phyloP scores from a whole-genome alignment of 345 rosid species.

The Brassica rapa region DNA sequence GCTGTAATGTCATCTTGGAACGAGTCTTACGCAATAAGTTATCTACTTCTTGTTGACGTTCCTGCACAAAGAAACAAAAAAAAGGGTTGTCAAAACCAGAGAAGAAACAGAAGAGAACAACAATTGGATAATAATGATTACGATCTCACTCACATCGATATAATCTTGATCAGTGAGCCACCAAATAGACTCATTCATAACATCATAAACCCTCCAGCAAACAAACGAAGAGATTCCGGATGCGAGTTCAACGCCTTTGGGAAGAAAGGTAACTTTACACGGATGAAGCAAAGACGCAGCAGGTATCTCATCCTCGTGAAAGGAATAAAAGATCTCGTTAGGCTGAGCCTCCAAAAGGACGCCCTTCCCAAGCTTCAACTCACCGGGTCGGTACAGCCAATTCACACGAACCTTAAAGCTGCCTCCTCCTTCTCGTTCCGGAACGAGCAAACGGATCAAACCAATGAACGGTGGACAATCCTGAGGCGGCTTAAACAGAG shows the following conservation, averaged over 20 bases:
- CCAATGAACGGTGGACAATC: constrained; percentile 96
- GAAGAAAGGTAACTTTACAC: constrained; percentile 94
- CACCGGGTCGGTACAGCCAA: constrained; percentile 90
- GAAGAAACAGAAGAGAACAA: background rate
- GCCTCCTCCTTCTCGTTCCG: constrained; percentile 59
- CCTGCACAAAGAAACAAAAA: constrained; percentile 39
- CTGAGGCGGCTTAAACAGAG: constrained; percentile 78
- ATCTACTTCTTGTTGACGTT: constrained; percentile 79
- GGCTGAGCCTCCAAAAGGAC: constrained; percentile 80
- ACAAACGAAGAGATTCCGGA: constrained; percentile 78
- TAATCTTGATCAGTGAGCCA: constrained; percentile 94
- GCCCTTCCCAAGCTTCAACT: constrained; percentile 85
- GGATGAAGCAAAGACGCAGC: constrained; percentile 89
- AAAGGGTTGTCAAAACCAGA: background rate
- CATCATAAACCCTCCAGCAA: constrained; percentile 85
- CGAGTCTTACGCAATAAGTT: constrained; percentile 62
- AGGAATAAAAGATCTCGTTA: constrained; percentile 91
- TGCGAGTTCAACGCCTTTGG: constrained; percentile 74
- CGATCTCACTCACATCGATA: constrained; percentile 73
- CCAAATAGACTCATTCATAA: constrained; percentile 70
- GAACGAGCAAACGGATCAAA: constrained; percentile 57
- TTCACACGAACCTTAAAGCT: constrained; percentile 62
- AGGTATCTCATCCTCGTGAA: constrained; percentile 89
- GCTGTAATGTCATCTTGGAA: constrained; percentile 67
- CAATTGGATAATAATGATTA: background rate